These are phyloP conservation scores for Ustilago xerochloae DNA, from an alignment of 1,284 basidiomycete genomes.

Conservation along the genomic window DNA sequence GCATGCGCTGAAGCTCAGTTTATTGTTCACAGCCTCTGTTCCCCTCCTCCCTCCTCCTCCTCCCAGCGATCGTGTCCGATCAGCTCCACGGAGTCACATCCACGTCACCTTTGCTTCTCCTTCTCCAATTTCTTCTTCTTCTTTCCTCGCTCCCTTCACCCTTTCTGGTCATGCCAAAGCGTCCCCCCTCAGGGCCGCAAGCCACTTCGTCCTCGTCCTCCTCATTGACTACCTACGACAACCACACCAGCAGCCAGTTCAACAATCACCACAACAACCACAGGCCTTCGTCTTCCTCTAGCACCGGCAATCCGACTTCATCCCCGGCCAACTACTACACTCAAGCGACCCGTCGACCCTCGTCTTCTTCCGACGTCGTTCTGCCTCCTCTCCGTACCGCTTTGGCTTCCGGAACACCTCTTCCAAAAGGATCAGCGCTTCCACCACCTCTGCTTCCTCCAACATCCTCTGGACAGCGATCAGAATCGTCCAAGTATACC, in stretches of 20 bases:
- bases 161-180: slow-evolving; percentile 23
- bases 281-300: slow-evolving; percentile 8
- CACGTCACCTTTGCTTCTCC: not conserved
- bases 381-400: slow-evolving; percentile 37
- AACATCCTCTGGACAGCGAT: slow-evolving; percentile 1
- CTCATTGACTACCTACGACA: not conserved
- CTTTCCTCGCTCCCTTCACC: not conserved
- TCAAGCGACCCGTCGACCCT: not conserved
- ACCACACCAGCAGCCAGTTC: not conserved
- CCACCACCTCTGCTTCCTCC: slow-evolving; percentile 31
- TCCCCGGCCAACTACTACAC: slow-evolving; percentile 1
- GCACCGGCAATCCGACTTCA: slow-evolving; percentile 2
- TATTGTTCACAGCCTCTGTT: not conserved
- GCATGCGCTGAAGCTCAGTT: slow-evolving; percentile 7
- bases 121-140: not conserved
- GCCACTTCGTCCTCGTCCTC: slow-evolving; percentile 9
- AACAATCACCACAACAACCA: not conserved
- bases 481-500: slow-evolving; percentile 2
- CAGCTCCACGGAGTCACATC: slow-evolving; percentile 6
- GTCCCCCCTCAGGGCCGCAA: slow-evolving; percentile 11
- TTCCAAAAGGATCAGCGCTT: slow-evolving; percentile 20
- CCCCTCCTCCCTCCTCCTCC: not conserved
- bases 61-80: not conserved
- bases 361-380: slow-evolving; percentile 28
- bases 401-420: slow-evolving; percentile 3